Evolutionary conservation across 306 rosid species (phyloP), one percentile per base, ranked within the genome.

Genomic region (Lablab purpureus): DNA sequence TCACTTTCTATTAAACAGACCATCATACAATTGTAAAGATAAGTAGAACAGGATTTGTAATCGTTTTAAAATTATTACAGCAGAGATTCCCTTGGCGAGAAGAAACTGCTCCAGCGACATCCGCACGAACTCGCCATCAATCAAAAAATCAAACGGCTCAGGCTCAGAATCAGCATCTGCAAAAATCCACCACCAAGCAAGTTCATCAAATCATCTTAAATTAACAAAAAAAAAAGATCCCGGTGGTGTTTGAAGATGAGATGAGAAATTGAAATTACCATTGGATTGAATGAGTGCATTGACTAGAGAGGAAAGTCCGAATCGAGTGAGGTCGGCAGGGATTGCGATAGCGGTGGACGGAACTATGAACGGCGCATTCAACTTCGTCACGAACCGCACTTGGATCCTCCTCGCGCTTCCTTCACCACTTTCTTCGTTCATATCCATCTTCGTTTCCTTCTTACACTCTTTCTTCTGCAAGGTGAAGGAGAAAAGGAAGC

Each of bases 81-180:
- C 98, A 0, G 97, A 87, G 66, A 93, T 91, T 87, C 93, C 90
- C 80, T 93, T 93, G 41, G 90, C 96, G 0, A 91, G 89, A 77
- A 95, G 98, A 71, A 95, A 95, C 81, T 93, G 83, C 66, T 90
- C 96, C 10, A 95, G 89, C 5, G 98, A 88, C 98, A 91, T 90
- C 25, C 98, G 90, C 63, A 93, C 91, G 43, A 93, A 85, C 85
- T 91, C 98, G 21, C 96, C 96, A 88, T 95, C 87, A 22, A 93
- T 86, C 84, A 95, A 84, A 82, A 95, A 93, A 85, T 95, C 99
- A 80, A 95, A 93, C 1, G 98, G 93, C 41, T 90, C 96, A 11
- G 74, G 41, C 65, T 87, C 14, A 89, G 87, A 78, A n/a, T 93
- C 94, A 63, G 88, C 79, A 46, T 89, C 85, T 81, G 76, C 90